Conservation (phyloP, 1,139 yeast species). For the Saccharomyces hybrid region DNA sequence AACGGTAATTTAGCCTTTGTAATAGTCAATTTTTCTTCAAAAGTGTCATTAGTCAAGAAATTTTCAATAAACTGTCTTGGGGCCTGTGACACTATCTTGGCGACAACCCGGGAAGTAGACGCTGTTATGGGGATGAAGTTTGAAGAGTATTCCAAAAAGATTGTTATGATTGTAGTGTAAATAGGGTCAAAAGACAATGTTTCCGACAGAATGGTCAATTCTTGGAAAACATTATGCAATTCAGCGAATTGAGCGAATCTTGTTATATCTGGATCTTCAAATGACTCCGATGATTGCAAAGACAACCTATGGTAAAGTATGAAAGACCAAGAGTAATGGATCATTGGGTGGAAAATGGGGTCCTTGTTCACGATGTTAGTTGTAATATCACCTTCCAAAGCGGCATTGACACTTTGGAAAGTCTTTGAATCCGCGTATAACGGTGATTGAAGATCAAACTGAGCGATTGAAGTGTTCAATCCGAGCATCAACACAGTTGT, state of each 20-base stretch:
- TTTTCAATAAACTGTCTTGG: constrained; percentile 51
- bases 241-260: constrained; percentile 41
- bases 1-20: constrained; percentile 68
- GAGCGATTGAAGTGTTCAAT: not conserved
- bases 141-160: constrained; percentile 51
- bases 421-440: not conserved
- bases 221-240: constrained; percentile 41
- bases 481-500: not conserved
- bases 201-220: constrained; percentile 39
- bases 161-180: constrained; percentile 52
- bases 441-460: not conserved
- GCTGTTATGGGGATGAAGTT: constrained; percentile 59
- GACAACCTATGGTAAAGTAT: constrained; percentile 21
- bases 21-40: constrained; percentile 49
- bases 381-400: constrained; percentile 6
- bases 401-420: not conserved
- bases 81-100: constrained; percentile 43
- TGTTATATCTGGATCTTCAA: constrained; percentile 1
- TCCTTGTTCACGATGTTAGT: constrained; percentile 37
- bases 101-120: constrained; percentile 45
- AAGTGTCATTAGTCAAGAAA: constrained; percentile 50
- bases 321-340: constrained; percentile 67
- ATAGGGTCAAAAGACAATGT: constrained; percentile 44
- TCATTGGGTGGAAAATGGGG: constrained; percentile 40
- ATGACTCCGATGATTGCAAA: not conserved